phyloP scores from a whole-genome alignment of 73 alveolate species.

The Paramecium biaurelia region DNA sequence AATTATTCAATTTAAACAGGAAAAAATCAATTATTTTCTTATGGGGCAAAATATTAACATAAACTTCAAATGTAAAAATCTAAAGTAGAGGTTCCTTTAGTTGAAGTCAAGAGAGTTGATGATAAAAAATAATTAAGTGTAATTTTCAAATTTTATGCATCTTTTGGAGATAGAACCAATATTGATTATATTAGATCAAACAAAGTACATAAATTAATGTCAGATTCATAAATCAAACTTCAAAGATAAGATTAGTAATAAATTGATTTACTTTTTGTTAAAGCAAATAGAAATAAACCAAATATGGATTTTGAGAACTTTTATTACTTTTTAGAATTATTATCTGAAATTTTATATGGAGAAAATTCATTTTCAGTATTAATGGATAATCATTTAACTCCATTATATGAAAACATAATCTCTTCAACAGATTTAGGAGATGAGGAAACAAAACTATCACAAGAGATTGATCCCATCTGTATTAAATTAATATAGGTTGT shows the following conservation, averaged over 20 bases:
- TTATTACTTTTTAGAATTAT: slow-evolving; percentile 1
- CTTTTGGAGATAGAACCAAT: slow-evolving; percentile 63
- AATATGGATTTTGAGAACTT: slow-evolving; percentile 62
- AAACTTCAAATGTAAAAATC: not conserved
- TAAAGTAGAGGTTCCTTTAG: not conserved
- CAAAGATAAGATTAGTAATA: not conserved
- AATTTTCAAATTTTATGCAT: slow-evolving; percentile 55
- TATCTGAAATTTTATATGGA: slow-evolving; percentile 32
- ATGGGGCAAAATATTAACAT: not conserved
- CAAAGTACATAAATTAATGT: slow-evolving; percentile 50
- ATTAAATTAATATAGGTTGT: not conserved
- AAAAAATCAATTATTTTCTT: not conserved
- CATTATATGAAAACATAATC: slow-evolving; percentile 54
- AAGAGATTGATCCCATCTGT: not conserved
- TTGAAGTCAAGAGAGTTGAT: not conserved
- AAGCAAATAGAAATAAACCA: slow-evolving; percentile 54
- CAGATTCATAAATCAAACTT: slow-evolving; percentile 43
- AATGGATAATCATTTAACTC: slow-evolving; percentile 40
- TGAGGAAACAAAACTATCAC: slow-evolving; percentile 21
- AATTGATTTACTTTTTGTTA: slow-evolving; percentile 46
- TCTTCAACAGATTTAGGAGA: slow-evolving; percentile 60
- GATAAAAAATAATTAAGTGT: slow-evolving; percentile 52
- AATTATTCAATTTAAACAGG: not conserved
- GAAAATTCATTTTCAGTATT: not conserved
- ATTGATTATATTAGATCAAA: slow-evolving; percentile 49